Conservation (phyloP, 2,329 filamentous ascomycete species). For the Talaromyces piceae region DNA sequence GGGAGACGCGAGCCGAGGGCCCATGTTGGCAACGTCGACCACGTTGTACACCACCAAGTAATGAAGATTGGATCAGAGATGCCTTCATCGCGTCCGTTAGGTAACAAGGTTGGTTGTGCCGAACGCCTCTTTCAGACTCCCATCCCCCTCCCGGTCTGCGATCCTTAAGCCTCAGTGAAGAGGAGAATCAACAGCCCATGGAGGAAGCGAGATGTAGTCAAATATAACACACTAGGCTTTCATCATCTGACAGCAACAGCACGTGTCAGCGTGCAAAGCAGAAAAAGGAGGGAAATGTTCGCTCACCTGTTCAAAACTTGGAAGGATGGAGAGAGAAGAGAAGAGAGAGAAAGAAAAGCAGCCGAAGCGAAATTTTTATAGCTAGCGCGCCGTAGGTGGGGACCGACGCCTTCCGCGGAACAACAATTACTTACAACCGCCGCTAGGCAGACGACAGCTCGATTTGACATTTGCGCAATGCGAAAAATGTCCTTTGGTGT, state of each 20-base stretch:
- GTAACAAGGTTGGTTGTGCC: conserved; percentile 98
- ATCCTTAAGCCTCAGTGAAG: conserved; percentile 79
- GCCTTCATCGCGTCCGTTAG: conserved; percentile 89
- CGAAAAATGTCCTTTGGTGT: not conserved
- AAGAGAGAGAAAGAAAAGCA: conserved; percentile 34
- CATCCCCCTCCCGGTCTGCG: conserved; percentile 56
- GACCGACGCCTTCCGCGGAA: not conserved
- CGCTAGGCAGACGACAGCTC: too few species aligned
- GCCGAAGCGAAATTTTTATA: conserved; percentile 14
- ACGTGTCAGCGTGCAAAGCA: conserved; percentile 13
- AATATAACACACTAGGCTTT: conserved; percentile 95
- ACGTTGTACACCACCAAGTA: conserved; percentile 44
- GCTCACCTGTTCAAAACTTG: conserved; percentile 96
- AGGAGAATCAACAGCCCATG: conserved; percentile 68
- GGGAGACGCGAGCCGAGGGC: not conserved
- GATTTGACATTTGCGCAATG: not conserved
- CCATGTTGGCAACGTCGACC: not conserved
- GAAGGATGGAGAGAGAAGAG: conserved; percentile 79
- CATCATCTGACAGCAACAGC: conserved; percentile 70
- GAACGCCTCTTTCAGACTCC: conserved; percentile 96
- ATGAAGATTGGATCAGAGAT: conserved; percentile 68
- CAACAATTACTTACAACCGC: too few species aligned
- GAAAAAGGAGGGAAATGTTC: conserved; percentile 1
- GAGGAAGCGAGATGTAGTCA: conserved; percentile 57
- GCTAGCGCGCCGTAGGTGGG: conserved; percentile 9